Percentiles rank a stretch among this genome's conserved stretches.
phyloP scores from a whole-genome alignment of 306 rosid genomes.

The Cicer chorassanicum region DNA sequence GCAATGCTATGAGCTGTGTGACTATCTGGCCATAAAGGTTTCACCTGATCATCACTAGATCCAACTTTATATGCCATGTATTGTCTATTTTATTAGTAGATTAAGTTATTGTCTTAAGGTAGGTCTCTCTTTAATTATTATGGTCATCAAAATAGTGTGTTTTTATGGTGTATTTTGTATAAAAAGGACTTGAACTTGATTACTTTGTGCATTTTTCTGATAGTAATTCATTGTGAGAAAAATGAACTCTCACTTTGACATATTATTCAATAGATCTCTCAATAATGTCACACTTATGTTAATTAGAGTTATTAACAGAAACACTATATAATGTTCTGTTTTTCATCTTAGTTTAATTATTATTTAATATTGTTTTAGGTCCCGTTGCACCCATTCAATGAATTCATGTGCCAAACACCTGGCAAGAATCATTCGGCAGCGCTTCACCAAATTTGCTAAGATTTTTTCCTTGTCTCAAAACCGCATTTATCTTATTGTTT shows the following conservation, averaged over 20 bases:
- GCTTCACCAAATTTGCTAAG: background rate
- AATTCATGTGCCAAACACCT: constrained; percentile 39
- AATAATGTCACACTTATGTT: background rate
- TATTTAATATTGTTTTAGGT: constrained; percentile 27
- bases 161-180: constrained; percentile 38
- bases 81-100: constrained; percentile 29
- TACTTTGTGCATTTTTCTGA: constrained; percentile 23
- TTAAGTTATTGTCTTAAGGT: constrained; percentile 11
- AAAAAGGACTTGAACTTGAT: constrained; percentile 27
- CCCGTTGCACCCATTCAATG: background rate
- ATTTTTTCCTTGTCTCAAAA: background rate
- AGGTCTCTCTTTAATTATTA: constrained; percentile 23
- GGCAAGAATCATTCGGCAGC: constrained; percentile 10
- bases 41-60: constrained; percentile 22
- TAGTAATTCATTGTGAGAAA: constrained; percentile 10
- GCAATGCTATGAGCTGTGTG: constrained; percentile 56
- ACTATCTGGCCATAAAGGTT: constrained; percentile 52
- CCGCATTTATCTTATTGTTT: background rate
- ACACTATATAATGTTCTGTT: constrained; percentile 1
- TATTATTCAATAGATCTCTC: background rate
- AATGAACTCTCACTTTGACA: background rate
- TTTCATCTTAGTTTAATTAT: background rate
- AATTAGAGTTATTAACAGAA: constrained; percentile 1
- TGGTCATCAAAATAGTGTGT: constrained; percentile 41
- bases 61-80: constrained; percentile 19